Evolutionary conservation across 1,284 basidiomycete genomes (phyloP).

Genomic region (Mrakiaceae sp.): DNA sequence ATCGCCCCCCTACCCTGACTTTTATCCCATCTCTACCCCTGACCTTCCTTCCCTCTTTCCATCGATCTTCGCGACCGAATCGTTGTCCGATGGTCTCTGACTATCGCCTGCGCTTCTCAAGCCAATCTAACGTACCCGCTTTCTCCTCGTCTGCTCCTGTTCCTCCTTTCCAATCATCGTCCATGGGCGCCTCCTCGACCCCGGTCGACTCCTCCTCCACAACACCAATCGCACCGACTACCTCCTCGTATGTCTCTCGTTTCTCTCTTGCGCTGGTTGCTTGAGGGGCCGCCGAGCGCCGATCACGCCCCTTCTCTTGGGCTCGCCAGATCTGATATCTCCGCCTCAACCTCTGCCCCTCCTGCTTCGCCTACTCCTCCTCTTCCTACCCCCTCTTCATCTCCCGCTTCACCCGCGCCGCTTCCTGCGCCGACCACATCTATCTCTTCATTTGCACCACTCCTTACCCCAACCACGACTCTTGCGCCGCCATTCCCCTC

Average conservation of each 20-base stretch:
- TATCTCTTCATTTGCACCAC: neutral
- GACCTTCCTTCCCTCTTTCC: no score
- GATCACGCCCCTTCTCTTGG: no score
- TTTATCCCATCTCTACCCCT: no score
- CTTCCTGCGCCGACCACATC: neutral
- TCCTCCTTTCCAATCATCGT: constrained; percentile 38
- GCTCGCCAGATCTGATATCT: neutral
- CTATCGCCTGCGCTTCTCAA: no score
- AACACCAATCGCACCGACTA: neutral
- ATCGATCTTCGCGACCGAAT: no score
- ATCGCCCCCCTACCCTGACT: no score
- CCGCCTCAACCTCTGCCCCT: neutral
- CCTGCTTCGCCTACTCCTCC: neutral
- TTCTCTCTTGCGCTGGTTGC: no score
- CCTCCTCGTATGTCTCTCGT: no score
- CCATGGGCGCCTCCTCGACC: constrained; percentile 21
- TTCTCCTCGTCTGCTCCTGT: constrained; percentile 36
- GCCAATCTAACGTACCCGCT: no score
- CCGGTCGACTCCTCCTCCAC: neutral
- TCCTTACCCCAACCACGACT: neutral
- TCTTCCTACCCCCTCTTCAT: neutral
- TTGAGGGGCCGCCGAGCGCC: no score
- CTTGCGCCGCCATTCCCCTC: no score
- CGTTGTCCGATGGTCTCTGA: no score
- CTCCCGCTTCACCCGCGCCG: neutral